phyloP scores from a whole-genome alignment of 768 basidiomycete genomes.

The Amanita fuliginea region DNA sequence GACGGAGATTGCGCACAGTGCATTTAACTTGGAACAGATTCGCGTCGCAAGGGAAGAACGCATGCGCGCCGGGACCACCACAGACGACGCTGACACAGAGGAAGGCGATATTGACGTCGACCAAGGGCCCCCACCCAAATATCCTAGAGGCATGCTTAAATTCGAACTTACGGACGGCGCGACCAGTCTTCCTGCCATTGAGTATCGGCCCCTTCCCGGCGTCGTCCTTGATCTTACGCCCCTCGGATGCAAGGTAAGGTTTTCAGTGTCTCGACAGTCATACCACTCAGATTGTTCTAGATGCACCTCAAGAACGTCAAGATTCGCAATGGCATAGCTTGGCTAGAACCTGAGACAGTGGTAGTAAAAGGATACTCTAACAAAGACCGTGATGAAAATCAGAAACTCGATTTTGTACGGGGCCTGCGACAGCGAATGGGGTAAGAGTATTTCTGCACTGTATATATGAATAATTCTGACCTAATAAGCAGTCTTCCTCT shows the following conservation, averaged over 20 bases:
- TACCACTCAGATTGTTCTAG: constrained; percentile 23
- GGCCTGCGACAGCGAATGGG: constrained; percentile 55
- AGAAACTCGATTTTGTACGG: constrained; percentile 47
- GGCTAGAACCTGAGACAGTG: constrained; percentile 64
- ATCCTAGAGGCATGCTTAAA: constrained; percentile 69
- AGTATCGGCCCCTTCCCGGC: constrained; percentile 56
- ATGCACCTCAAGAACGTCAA: constrained; percentile 59
- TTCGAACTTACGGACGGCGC: constrained; percentile 75
- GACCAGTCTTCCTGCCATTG: constrained; percentile 59
- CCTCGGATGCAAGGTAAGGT: constrained; percentile 70
- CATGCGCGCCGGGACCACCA: constrained; percentile 37
- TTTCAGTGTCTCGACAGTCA: not conserved
- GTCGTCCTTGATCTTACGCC: constrained; percentile 66
- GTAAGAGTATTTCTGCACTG: constrained; percentile 28
- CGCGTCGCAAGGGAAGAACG: constrained; percentile 56
- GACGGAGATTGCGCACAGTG: constrained; percentile 80
- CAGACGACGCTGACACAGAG: constrained; percentile 31
- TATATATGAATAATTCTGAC: not conserved
- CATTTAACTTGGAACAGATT: constrained; percentile 66
- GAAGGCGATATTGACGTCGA: constrained; percentile 50
- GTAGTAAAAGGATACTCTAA: constrained; percentile 48
- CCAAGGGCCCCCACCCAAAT: constrained; percentile 71
- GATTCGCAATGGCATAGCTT: constrained; percentile 60
- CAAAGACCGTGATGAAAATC: constrained; percentile 52
- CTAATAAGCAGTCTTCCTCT: constrained; percentile 9